Evolutionary conservation across 352 stramenopile genomes (phyloP).

Genomic region (Globisporangium mamillatum): DNA sequence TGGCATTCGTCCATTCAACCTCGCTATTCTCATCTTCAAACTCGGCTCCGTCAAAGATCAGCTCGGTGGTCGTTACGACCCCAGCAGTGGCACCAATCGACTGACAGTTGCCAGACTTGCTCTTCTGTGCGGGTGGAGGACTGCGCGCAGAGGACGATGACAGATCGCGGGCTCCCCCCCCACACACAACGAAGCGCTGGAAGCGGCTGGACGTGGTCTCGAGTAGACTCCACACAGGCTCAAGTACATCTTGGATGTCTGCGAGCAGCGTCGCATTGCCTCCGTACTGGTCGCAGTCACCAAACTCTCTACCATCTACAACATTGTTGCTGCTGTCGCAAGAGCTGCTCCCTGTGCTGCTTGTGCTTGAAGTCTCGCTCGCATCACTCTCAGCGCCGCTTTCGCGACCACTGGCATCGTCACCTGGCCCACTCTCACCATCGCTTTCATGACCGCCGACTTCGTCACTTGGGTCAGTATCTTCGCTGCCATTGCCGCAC

Average conservation of each 20-base stretch:
- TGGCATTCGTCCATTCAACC: background rate
- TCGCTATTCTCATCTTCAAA: conserved; percentile 10
- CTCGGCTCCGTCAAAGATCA: conserved; percentile 5
- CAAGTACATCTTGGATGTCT: conserved; percentile 16
- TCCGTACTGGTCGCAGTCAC: background rate
- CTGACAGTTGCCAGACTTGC: background rate
- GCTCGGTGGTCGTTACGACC: background rate
- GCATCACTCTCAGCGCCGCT: conserved; percentile 5
- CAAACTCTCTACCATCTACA: background rate
- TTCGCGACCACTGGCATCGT: background rate
- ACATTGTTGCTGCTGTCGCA: background rate
- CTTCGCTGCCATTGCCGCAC: background rate
- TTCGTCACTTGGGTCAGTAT: background rate
- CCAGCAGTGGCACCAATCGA: background rate
- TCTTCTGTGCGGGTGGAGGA: background rate
- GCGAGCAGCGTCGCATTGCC: conserved; percentile 14
- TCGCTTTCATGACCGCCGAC: background rate
- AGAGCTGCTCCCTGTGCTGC: background rate
- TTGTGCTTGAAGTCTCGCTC: background rate
- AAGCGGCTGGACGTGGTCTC: conserved; percentile 13
- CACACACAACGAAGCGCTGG: conserved; percentile 5
- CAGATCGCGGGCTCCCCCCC: conserved; percentile 1
- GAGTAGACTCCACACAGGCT: conserved; percentile 12
- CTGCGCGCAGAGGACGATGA: conserved; percentile 6
- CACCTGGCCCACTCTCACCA: background rate